Conservation (phyloP, 768 basidiomycete species). For the Gloeostereum incarnatum region DNA sequence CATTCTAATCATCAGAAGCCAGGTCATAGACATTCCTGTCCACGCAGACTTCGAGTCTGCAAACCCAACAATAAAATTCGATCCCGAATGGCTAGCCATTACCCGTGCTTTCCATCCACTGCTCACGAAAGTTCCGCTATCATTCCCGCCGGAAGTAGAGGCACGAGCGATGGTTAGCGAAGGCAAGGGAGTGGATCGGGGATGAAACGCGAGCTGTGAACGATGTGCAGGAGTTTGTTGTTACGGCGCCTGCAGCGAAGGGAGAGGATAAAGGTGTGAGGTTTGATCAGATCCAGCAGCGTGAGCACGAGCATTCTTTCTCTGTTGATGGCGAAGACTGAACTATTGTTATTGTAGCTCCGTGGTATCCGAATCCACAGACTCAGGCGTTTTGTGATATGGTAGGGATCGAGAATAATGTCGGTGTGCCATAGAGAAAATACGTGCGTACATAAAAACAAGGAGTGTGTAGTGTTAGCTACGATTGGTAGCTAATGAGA, state of each 20-base stretch:
- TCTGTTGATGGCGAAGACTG: neutral
- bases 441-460: no score
- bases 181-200: slow-evolving; percentile 61
- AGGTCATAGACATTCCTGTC: slow-evolving; percentile 64
- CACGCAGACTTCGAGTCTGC: slow-evolving; percentile 10
- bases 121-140: slow-evolving; percentile 42
- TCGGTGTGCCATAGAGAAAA: slow-evolving; percentile 1
- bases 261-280: neutral
- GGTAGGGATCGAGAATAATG: slow-evolving; percentile 68
- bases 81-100: slow-evolving; percentile 93
- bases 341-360: slow-evolving; percentile 30
- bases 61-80: slow-evolving; percentile 48
- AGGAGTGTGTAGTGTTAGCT: no score
- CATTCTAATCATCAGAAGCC: neutral
- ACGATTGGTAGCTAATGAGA: no score
- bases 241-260: slow-evolving; percentile 7
- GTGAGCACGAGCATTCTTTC: slow-evolving; percentile 1
- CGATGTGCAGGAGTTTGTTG: slow-evolving; percentile 10
- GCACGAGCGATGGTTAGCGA: slow-evolving; percentile 43
- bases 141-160: slow-evolving; percentile 59
- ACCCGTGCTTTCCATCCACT: slow-evolving; percentile 77
- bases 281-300: slow-evolving; percentile 4
- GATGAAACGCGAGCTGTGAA: slow-evolving; percentile 13
- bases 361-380: slow-evolving; percentile 81
- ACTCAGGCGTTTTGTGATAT: slow-evolving; percentile 79